Conservation (phyloP, 441 rosid species). For the Kokia cookei region DNA sequence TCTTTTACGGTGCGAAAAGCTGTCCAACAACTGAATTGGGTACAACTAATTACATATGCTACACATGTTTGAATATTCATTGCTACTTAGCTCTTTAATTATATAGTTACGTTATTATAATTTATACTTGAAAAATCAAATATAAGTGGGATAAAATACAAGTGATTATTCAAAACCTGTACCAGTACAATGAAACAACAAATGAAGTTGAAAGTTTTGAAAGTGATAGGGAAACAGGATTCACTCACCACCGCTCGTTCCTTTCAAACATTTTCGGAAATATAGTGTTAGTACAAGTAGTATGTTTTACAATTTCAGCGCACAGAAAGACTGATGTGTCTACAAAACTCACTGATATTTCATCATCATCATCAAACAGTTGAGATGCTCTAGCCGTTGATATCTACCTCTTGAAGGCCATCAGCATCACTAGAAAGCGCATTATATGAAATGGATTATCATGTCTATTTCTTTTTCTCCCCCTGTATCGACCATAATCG, state of each 20-base stretch:
- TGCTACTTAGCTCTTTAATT: no score
- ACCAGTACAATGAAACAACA: background rate
- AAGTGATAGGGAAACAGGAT: background rate
- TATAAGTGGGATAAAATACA: no score
- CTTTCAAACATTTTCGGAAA: background rate
- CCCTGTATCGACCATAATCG: background rate
- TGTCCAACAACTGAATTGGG: no score
- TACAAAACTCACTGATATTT: conserved; percentile 10
- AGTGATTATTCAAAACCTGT: no score
- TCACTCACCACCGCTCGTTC: background rate
- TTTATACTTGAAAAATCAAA: no score
- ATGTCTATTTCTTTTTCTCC: background rate
- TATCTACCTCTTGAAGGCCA: background rate
- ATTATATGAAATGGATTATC: background rate
- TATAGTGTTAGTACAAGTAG: background rate
- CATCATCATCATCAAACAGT: conserved; percentile 13
- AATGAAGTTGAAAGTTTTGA: background rate
- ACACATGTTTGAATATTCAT: no score
- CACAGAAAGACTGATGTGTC: background rate
- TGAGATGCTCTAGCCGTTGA: background rate
- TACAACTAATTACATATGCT: no score
- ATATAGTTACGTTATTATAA: no score
- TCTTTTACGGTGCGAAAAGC: no score
- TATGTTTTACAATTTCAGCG: background rate
- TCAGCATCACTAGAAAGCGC: background rate